Percentiles rank a stretch among this genome's conserved stretches.
Conservation (phyloP, 371 early-diverging fungal species). For the Haplosporangium sp. region DNA sequence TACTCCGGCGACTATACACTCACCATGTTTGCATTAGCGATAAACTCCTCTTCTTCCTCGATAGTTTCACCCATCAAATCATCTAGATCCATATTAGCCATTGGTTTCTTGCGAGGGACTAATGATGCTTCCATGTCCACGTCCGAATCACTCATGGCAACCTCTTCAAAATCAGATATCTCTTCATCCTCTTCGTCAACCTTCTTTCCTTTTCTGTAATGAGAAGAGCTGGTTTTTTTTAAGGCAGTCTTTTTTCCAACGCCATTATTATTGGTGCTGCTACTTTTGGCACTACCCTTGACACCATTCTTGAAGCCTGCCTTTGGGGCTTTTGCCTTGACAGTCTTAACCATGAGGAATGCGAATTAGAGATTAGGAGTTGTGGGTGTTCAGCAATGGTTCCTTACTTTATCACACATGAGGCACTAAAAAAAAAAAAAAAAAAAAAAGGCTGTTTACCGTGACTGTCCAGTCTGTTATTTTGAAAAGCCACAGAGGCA, state of each 20-base stretch:
- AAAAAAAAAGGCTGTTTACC: not conserved
- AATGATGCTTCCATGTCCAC: slow-evolving; percentile 49
- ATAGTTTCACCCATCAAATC: slow-evolving; percentile 49
- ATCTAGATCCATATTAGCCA: slow-evolving; percentile 39
- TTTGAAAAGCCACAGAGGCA: slow-evolving; percentile 2
- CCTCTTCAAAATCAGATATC: slow-evolving; percentile 50
- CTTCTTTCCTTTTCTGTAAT: slow-evolving; percentile 45
- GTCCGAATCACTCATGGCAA: slow-evolving; percentile 56
- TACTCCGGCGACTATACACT: not conserved
- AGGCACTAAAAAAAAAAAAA: slow-evolving; percentile 11
- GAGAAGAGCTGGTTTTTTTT: slow-evolving; percentile 19
- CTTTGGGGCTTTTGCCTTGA: slow-evolving; percentile 17
- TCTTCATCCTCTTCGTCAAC: slow-evolving; percentile 29
- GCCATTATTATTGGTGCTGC: not conserved
- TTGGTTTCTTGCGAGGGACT: slow-evolving; percentile 48
- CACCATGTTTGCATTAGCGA: slow-evolving; percentile 53
- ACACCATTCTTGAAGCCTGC: slow-evolving; percentile 18
- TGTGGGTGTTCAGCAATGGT: slow-evolving; percentile 4
- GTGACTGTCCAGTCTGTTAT: not conserved
- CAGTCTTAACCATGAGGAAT: slow-evolving; percentile 33
- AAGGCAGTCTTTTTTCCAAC: slow-evolving; percentile 5
- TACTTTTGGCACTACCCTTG: slow-evolving; percentile 18
- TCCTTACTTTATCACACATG: not conserved
- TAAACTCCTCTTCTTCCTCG: slow-evolving; percentile 53
- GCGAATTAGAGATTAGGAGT: slow-evolving; percentile 2